Conservation (phyloP, 192 early-diverging fungal genomes). For the Umbelopsis ramanniana region DNA sequence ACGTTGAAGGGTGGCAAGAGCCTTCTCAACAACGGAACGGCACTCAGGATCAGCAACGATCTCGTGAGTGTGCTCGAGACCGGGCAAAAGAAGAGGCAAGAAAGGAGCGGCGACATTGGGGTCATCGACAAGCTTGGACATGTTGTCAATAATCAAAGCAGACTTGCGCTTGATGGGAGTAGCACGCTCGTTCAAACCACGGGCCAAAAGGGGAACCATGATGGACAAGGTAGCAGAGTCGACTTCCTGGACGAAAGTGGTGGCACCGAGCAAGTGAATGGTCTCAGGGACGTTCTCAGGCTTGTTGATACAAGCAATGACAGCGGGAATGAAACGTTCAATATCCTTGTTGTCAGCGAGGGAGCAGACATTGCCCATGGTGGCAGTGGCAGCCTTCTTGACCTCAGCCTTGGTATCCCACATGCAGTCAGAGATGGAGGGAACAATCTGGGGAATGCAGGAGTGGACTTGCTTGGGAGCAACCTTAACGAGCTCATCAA, state of each 20-base stretch:
- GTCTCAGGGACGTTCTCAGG: constrained; percentile 80
- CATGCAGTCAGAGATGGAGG: constrained; percentile 74
- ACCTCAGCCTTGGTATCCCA: constrained; percentile 85
- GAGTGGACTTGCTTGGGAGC: constrained; percentile 54
- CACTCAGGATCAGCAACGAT: constrained; percentile 79
- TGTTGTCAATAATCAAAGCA: constrained; percentile 88
- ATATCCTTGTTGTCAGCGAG: constrained; percentile 82
- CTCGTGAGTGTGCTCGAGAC: constrained; percentile 77
- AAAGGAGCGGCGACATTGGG: constrained; percentile 80
- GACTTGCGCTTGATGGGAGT: constrained; percentile 75
- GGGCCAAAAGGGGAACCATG: constrained; percentile 76
- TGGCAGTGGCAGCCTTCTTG: constrained; percentile 60
- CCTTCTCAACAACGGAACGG: constrained; percentile 70
- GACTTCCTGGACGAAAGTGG: constrained; percentile 80
- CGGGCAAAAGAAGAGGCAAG: constrained; percentile 77
- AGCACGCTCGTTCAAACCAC: constrained; percentile 72
- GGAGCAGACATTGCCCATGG: constrained; percentile 71
- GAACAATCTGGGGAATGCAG: constrained; percentile 68
- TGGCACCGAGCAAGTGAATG: constrained; percentile 72
- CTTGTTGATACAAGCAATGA: constrained; percentile 74
- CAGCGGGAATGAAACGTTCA: constrained; percentile 73
- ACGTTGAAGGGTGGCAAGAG: constrained; percentile 68
- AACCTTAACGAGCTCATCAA: constrained; percentile 47
- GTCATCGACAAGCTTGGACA: constrained; percentile 88
- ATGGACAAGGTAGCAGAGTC: constrained; percentile 78